Evolutionary conservation across 768 basidiomycete genomes (phyloP).

Genomic region (Atractiella rhizophila): DNA sequence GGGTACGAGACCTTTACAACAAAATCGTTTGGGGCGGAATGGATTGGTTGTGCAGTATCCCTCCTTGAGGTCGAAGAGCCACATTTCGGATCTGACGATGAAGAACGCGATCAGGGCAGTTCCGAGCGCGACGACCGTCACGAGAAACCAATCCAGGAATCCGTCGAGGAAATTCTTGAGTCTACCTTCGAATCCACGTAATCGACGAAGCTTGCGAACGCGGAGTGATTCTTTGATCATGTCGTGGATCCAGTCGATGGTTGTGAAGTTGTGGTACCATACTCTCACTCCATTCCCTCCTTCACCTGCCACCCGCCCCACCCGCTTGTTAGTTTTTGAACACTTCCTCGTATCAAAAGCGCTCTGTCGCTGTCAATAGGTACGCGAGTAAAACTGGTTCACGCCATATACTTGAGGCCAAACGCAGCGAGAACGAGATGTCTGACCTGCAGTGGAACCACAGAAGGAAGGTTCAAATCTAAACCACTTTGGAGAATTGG

Average conservation of each 20-base stretch:
- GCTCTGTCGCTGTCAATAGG: too few relatives aligned
- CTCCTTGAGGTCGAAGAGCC: constrained; percentile 75
- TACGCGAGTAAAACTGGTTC: too few relatives aligned
- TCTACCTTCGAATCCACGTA: constrained; percentile 7
- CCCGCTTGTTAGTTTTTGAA: too few relatives aligned
- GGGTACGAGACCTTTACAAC: constrained; percentile 28
- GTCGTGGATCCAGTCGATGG: constrained; percentile 65
- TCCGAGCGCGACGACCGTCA: constrained; percentile 66
- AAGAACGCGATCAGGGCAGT: constrained; percentile 67
- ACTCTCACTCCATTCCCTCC: constrained; percentile 17
- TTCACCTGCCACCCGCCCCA: constrained; percentile 12
- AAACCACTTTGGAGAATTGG: too few relatives aligned
- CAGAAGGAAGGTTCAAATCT: too few relatives aligned
- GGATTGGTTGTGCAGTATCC: constrained; percentile 51
- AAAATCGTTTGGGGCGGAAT: constrained; percentile 56
- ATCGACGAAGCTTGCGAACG: constrained; percentile 4
- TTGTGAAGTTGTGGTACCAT: constrained; percentile 21
- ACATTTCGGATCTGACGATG: constrained; percentile 61
- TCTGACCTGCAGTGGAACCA: too few relatives aligned
- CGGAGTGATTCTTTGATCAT: constrained; percentile 25
- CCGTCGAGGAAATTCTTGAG: constrained; percentile 11
- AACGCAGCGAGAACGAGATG: too few relatives aligned
- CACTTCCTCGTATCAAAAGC: too few relatives aligned
- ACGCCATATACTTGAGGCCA: too few relatives aligned
- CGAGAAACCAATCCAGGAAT: constrained; percentile 36